Base-by-base conservation (phyloP, 2,329 filamentous ascomycete genomes). In the Fusarium sp. region DNA sequence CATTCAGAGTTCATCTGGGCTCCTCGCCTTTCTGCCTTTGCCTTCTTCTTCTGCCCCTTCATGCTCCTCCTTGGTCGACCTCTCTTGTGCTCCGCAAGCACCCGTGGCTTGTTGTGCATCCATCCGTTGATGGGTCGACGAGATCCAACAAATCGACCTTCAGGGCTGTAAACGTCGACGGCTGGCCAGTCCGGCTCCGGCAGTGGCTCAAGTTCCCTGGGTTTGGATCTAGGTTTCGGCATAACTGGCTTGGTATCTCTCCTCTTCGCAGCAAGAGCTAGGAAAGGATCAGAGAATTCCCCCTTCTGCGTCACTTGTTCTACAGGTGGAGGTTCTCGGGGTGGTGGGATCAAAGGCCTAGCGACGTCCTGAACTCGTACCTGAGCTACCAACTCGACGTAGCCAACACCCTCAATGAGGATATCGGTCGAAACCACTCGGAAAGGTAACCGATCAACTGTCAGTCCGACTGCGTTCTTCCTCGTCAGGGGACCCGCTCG, bases 361-460 rank as follows among this genome's bases (percentile, higher is more conserved):
- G 81, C 71, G 27, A 79, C 54, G 67, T 87, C 85, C 78, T 83
- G 88, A 18, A 87, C 89, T 60, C 96, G 90, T 11, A 97, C 90
- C 83, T 99, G 96, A 4, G 92, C 92, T 1, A 91, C 92, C 45
- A 99, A 82, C 83, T 99, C 96, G 3, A 99, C 89, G 93, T 97
- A 99, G 9, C 96, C 96, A 29, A 95, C 92, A 2, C 96, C 95
- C 81, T 98, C 96, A 59, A 99, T 91, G 16, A 99, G 85, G 27
- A 99, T 91, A 79, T 99, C 97, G 0, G 92, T 89, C 10, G 93
- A 91, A 69, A 96, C 87, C 3, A 98, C 91, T 16, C 90, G 89
- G 82, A 95, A 99, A 0, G 95, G 94, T 6, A 98, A 85, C 18
- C 87, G 85, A 2, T 94, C 91, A 1, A 93, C 88, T 65, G 89